Base-by-base conservation (phyloP, 805 yeast species). In the Candida tallmaniae region DNA sequence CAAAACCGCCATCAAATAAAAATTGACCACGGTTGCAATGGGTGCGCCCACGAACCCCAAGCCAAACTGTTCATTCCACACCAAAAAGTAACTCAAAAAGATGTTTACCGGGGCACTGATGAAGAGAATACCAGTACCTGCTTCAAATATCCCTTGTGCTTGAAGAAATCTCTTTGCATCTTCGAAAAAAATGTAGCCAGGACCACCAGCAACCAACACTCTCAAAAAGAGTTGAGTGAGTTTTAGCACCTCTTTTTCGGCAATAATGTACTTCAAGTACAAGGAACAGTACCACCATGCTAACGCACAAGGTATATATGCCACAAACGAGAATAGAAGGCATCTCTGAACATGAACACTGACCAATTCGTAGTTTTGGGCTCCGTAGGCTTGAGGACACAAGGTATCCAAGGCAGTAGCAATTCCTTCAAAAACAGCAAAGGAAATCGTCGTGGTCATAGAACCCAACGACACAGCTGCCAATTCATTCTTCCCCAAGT, bases 61-160 rank as follows among this genome's bases (percentile, higher is more conserved):
- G 5, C 72, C 72, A 40, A 47, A 59, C 9, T 38, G 52, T 32
- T 54, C 44, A 44, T 63, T 50, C 72, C 72, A 67, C n/a, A 67
- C 73, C 10, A 67, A 48, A 31, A 61, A 52, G 58, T 60, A 65
- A 6, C 69, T 59, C 15, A 67, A 46, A 28, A 57, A 49, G 13
- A 65, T 59, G 42, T 67, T 64, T 18, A 65, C 46, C 4, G 72
- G 70, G 7, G 72, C 71, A 47, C 63, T 55, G 15, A 67, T 38
- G 30, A 66, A 53, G 10, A 67, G 48, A 11, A 67, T 60, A 1
- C 70, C 69, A 6, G 71, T 67, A 9, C 71, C 68, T 5, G 72
- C 73, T 47, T 67, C 72, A 42, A 66, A 67, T 20, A 67, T 66
- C 6, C 73, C 72, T 44, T 67, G 73, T 0, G 71, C 68, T 44